phyloP scores from a whole-genome alignment of 805 yeast species.

The Candida pini region DNA sequence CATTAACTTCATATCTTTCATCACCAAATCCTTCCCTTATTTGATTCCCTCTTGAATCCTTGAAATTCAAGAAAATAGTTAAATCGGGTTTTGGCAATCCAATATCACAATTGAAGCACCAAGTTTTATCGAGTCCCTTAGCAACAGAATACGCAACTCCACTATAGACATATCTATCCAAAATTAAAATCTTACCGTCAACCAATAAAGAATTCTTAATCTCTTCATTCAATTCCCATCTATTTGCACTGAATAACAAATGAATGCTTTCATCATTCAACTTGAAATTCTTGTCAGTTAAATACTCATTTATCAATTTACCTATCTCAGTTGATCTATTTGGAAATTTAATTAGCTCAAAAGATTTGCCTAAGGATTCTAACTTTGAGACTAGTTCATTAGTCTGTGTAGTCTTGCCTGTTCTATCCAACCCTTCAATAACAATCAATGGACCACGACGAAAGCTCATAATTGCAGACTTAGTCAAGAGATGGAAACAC shows the following conservation, averaged over 20 bases:
- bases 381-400: slow-evolving; percentile 30
- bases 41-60: slow-evolving; percentile 38
- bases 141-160: slow-evolving; percentile 93
- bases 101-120: slow-evolving; percentile 79
- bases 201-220: slow-evolving; percentile 42
- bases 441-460: slow-evolving; percentile 73
- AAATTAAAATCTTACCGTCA: slow-evolving; percentile 53
- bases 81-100: slow-evolving; percentile 88
- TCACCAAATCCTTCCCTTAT: slow-evolving; percentile 82
- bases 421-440: slow-evolving; percentile 89
- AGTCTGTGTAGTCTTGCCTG: slow-evolving; percentile 91
- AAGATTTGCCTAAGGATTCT: slow-evolving; percentile 27
- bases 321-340: slow-evolving; percentile 85
- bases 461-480: too few species aligned
- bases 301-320: slow-evolving; percentile 63
- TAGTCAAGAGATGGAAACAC: too few species aligned
- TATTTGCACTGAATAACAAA: slow-evolving; percentile 81
- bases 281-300: slow-evolving; percentile 42
- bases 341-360: slow-evolving; percentile 71
- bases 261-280: slow-evolving; percentile 81
- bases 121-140: slow-evolving; percentile 61
- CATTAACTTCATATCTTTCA: slow-evolving; percentile 80
- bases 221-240: slow-evolving; percentile 74
- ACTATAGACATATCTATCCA: slow-evolving; percentile 88
- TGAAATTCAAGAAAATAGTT: slow-evolving; percentile 67